These are phyloP conservation scores for Fusarium sp. DNA, from an alignment of 2,329 filamentous ascomycete species.

Conservation along the genomic window DNA sequence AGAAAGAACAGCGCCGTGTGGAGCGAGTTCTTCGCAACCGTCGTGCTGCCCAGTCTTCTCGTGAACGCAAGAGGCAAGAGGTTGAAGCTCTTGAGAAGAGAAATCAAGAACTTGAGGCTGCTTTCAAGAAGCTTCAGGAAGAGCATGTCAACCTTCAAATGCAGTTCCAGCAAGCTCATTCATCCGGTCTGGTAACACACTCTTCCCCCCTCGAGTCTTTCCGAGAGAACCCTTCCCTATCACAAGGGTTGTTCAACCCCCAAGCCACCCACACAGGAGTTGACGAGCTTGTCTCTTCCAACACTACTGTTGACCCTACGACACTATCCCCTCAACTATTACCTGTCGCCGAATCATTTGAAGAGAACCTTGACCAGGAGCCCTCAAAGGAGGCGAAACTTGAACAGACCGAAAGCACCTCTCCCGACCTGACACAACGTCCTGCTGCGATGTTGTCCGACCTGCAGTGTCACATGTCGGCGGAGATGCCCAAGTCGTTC, in stretches of 20 bases:
- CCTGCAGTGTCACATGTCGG: conserved; percentile 99
- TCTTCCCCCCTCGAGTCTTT: conserved; percentile 59
- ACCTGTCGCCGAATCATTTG: conserved; percentile 62
- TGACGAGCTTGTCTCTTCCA: conserved; percentile 58
- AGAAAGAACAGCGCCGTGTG: conserved; percentile 97
- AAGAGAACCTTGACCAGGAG: conserved; percentile 51
- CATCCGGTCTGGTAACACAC: conserved; percentile 57
- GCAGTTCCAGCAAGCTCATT: conserved; percentile 64
- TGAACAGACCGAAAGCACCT: conserved; percentile 56
- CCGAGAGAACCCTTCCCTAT: conserved; percentile 66
- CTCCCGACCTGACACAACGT: conserved; percentile 99
- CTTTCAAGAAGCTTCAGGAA: conserved; percentile 71
- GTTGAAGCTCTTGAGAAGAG: conserved; percentile 86
- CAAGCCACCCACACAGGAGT: conserved; percentile 57
- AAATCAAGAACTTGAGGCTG: conserved; percentile 77
- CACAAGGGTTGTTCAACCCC: conserved; percentile 69
- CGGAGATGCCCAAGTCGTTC: conserved; percentile 67
- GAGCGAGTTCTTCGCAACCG: conserved; percentile 97
- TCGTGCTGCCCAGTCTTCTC: conserved; percentile 93
- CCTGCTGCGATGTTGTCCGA: conserved; percentile 99
- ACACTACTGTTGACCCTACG: conserved; percentile 70
- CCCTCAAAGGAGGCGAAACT: conserved; percentile 40
- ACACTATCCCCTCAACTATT: conserved; percentile 70
- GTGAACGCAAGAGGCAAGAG: conserved; percentile 89
- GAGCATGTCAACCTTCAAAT: conserved; percentile 63